Evolutionary conservation across 331 rosid genomes (phyloP), one percentile per base, ranked within the genome.

Genomic region (Rhamnella rubrinervis): DNA sequence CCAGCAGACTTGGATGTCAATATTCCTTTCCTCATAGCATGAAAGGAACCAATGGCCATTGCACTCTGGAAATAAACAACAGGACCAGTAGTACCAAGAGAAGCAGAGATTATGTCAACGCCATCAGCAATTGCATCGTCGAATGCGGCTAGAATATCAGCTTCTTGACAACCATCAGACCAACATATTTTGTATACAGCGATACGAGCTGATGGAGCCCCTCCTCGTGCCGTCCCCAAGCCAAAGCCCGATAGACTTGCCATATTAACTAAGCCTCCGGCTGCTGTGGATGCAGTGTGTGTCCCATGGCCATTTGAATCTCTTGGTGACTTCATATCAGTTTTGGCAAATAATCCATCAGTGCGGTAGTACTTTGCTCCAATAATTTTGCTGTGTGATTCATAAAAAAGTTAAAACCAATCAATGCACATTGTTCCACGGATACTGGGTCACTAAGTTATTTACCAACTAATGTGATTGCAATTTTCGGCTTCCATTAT

Each of bases 221-320:
- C 89, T 16, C 95, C 95, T 40, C 89, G 59, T 16, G 89, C 77
- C 1, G 88, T 79, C 51, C 95, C 95, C 1, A 10, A 12, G 2
- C 61, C 87, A 16, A 83, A 57, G 5, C 87, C 95, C 17, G 23
- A 51, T 8, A 79, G 66, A 71, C 78, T 85, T 7, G 87, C 86
- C 10, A 1, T 14, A 19, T 23, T 14, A 14, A 84, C 85, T 1
- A 61, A n/a, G 16, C 66, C 65, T 4, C 91, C 95, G 0, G 82
- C 89, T 5, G 83, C 87, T 1, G 70, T 84, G 7, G 86, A 85
- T 49, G 91, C 73, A 10, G 72, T 66, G 73, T 85, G 95, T n/a
- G 87, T 81, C 18, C 95, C 91, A 65, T 88, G 95, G 15, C 95
- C 89, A 0, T 10, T 7, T 21, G 80, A 5, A 14, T 88, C 91